A percentile compares a stretch with the other conserved stretches of the same genome.
These are phyloP conservation scores for Scutellaria galericulata DNA, from an alignment of 257 asterid genomes.

Conservation along the genomic window DNA sequence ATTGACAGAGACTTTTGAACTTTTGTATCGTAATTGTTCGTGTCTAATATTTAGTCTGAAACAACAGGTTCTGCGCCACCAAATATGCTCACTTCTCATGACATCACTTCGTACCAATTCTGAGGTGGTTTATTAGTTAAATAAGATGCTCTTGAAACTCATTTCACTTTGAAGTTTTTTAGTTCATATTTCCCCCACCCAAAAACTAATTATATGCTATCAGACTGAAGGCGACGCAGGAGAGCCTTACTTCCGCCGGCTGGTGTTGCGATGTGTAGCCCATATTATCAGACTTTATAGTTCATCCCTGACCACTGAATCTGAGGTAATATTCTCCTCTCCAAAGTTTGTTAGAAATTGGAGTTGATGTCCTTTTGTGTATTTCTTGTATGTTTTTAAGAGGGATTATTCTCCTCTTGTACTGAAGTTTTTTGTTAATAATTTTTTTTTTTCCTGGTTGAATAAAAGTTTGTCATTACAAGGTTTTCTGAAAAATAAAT, in stretches of 20 bases:
- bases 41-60: conserved; percentile 41
- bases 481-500: conserved; percentile 7
- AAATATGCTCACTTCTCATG: conserved; percentile 97
- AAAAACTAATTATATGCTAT: conserved; percentile 30
- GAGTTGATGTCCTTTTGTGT: too few relatives aligned
- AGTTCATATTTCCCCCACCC: conserved; percentile 17
- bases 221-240: conserved; percentile 95
- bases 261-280: conserved; percentile 92
- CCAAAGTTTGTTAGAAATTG: neutral
- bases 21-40: conserved; percentile 27
- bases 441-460: too few relatives aligned
- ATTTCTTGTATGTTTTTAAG: too few relatives aligned
- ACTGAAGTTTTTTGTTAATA: too few relatives aligned
- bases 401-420: too few relatives aligned
- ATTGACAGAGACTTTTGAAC: conserved; percentile 29
- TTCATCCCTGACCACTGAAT: conserved; percentile 87
- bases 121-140: conserved; percentile 61
- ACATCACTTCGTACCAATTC: conserved; percentile 96
- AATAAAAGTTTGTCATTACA: neutral
- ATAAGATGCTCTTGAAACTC: conserved; percentile 26
- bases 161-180: conserved; percentile 25
- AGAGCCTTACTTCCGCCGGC: conserved; percentile 96
- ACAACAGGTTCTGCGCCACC: conserved; percentile 81
- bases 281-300: conserved; percentile 95
- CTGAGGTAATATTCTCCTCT: conserved; percentile 67